Evolutionary conservation across 176 grass and related monocot species (phyloP).

Genomic region (Luzula sylvatica): DNA sequence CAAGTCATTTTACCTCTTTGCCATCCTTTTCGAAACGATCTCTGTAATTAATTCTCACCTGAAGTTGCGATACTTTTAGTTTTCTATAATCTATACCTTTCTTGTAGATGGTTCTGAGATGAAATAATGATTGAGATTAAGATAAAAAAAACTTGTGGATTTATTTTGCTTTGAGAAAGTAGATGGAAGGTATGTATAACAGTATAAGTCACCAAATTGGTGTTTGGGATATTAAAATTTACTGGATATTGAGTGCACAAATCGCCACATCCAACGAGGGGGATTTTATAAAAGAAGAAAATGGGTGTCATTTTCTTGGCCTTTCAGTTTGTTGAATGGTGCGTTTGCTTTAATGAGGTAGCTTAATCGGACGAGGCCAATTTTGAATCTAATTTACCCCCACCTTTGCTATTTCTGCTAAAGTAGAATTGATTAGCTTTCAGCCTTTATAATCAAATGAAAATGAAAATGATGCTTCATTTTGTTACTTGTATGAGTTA

Average conservation of each 20-base stretch:
- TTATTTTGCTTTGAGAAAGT: no score
- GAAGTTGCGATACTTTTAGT: no score
- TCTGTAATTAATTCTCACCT: no score
- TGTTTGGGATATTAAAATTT: neutral
- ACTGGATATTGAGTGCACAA: neutral
- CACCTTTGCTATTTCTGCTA: neutral
- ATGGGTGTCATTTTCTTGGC: slow-evolving; percentile 14
- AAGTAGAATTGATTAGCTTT: slow-evolving; percentile 4
- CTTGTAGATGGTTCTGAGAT: neutral
- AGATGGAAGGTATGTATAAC: no score
- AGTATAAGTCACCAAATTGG: neutral
- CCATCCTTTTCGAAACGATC: no score
- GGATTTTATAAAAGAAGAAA: slow-evolving; percentile 3
- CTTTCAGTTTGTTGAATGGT: slow-evolving; percentile 15
- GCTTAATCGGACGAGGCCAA: neutral
- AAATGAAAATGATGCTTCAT: no score
- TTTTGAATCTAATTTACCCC: neutral
- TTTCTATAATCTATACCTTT: no score
- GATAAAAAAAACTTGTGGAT: no score
- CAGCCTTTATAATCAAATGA: neutral
- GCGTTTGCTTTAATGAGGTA: neutral
- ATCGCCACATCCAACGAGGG: slow-evolving; percentile 4
- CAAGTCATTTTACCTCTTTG: no score
- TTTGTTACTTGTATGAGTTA: no score
- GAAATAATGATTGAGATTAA: neutral